These are phyloP conservation scores for Dichomitus squalens DNA, from an alignment of 1,284 basidiomycete genomes.

Conservation along the genomic window DNA sequence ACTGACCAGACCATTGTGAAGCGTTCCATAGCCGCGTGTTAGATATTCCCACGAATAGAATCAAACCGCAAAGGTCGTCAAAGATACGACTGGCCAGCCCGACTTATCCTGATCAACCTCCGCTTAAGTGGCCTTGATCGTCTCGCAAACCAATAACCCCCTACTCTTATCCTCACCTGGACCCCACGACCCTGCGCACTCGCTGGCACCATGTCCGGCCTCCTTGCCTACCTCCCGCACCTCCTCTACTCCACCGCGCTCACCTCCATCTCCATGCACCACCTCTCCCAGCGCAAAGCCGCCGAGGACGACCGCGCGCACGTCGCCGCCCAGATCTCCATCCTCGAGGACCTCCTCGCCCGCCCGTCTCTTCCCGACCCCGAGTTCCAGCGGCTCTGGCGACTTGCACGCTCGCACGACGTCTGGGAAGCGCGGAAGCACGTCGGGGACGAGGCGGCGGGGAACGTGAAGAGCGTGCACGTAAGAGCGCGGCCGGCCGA, in stretches of 20 bases:
- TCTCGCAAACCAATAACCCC: background rate
- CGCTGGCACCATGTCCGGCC: slow-evolving; percentile 2
- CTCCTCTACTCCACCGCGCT: slow-evolving; percentile 60
- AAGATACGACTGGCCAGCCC: background rate
- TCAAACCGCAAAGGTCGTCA: background rate
- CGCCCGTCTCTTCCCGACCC: slow-evolving; percentile 47
- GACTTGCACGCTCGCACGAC: slow-evolving; percentile 21
- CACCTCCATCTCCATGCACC: slow-evolving; percentile 64
- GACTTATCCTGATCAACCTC: background rate
- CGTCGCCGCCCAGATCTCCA: slow-evolving; percentile 55
- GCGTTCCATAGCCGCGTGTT: too few species aligned
- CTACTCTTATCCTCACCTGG: background rate
- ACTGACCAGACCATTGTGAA: too few species aligned
- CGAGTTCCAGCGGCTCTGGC: slow-evolving; percentile 45
- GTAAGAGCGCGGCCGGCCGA: slow-evolving; percentile 13
- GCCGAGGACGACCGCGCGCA: slow-evolving; percentile 52
- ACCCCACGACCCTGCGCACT: too few species aligned
- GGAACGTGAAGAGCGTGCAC: slow-evolving; percentile 16
- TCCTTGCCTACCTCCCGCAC: slow-evolving; percentile 45
- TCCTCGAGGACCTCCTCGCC: slow-evolving; percentile 55
- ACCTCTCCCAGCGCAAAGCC: slow-evolving; percentile 50
- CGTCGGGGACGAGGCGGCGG: slow-evolving; percentile 12
- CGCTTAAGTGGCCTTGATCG: background rate
- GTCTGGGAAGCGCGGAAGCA: slow-evolving; percentile 15
- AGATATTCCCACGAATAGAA: background rate